These are phyloP conservation scores for Exobasidium cylindrosporum DNA, from an alignment of 1,284 basidiomycete species.

Conservation along the genomic window DNA sequence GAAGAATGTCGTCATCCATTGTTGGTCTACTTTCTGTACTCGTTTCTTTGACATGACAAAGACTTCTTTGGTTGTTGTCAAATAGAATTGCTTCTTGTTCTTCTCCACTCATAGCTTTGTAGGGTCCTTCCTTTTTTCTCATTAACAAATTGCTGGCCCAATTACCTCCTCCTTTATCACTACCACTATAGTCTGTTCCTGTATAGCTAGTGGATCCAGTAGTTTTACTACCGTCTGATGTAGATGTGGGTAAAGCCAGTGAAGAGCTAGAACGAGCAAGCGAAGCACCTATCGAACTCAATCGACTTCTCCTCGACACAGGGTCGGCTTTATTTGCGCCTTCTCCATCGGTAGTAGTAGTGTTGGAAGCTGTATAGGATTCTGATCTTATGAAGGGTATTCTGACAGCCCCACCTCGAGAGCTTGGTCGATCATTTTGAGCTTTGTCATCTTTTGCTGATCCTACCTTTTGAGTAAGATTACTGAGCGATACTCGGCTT, in stretches of 20 bases:
- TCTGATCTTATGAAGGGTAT: not conserved
- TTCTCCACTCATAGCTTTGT: not conserved
- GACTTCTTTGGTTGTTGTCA: not conserved
- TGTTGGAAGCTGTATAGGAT: not conserved
- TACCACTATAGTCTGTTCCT: too few relatives aligned
- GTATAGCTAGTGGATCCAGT: too few relatives aligned
- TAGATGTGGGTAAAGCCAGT: not conserved
- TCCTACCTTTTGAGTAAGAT: not conserved
- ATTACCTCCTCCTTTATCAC: too few relatives aligned
- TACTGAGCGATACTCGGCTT: not conserved
- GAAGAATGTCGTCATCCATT: not conserved
- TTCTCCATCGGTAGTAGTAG: not conserved
- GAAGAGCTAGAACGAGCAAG: constrained; percentile 5
- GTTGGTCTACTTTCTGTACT: not conserved
- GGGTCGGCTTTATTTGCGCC: not conserved
- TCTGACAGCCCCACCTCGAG: not conserved
- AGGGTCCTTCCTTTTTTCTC: not conserved
- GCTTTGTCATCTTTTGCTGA: not conserved
- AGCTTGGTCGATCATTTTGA: not conserved
- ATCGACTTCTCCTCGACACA: not conserved
- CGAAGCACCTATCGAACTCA: not conserved
- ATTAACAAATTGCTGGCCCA: not conserved
- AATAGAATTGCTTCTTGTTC: not conserved
- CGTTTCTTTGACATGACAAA: not conserved
- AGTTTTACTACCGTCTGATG: too few relatives aligned